Conservation (phyloP, 2,329 filamentous ascomycete genomes). For the Zasmidium angulare region DNA sequence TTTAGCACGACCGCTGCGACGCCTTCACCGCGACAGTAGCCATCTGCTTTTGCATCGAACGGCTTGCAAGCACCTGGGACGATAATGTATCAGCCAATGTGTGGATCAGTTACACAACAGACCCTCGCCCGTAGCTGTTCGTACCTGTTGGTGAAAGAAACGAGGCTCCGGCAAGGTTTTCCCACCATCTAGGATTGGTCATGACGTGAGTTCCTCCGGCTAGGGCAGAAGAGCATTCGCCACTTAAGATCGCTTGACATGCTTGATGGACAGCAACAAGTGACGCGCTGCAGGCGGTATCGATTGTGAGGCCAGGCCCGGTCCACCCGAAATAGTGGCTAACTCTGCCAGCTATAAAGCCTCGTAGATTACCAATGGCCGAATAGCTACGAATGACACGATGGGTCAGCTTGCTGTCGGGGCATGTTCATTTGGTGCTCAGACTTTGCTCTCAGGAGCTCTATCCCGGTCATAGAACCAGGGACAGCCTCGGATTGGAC, state of each 20-base stretch:
- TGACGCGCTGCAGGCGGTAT: constrained; percentile 39
- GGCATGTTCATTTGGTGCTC: too few relatives aligned
- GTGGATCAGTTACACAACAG: too few relatives aligned
- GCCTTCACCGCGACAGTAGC: constrained; percentile 35
- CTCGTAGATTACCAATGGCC: constrained; percentile 29
- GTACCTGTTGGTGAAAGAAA: constrained; percentile 47
- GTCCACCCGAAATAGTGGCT: constrained; percentile 46
- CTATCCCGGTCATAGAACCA: too few relatives aligned
- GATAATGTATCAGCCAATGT: too few relatives aligned
- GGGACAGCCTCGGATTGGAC: too few relatives aligned
- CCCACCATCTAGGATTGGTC: constrained; percentile 30
- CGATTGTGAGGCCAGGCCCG: constrained; percentile 38
- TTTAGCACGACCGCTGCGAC: constrained; percentile 29
- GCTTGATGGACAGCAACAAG: constrained; percentile 33
- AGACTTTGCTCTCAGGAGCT: too few relatives aligned
- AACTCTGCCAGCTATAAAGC: constrained; percentile 35
- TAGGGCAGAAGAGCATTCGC: constrained; percentile 34
- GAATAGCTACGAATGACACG: too few relatives aligned
- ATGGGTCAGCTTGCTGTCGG: too few relatives aligned
- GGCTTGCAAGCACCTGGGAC: constrained; percentile 49
- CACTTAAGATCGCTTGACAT: constrained; percentile 26
- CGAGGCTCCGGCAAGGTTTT: constrained; percentile 37
- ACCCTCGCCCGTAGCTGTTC: too few relatives aligned
- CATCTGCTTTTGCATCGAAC: constrained; percentile 24
- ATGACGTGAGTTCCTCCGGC: constrained; percentile 39